These are phyloP conservation scores for Trifolium dubium DNA, from an alignment of 306 rosid genomes.

Conservation along the genomic window DNA sequence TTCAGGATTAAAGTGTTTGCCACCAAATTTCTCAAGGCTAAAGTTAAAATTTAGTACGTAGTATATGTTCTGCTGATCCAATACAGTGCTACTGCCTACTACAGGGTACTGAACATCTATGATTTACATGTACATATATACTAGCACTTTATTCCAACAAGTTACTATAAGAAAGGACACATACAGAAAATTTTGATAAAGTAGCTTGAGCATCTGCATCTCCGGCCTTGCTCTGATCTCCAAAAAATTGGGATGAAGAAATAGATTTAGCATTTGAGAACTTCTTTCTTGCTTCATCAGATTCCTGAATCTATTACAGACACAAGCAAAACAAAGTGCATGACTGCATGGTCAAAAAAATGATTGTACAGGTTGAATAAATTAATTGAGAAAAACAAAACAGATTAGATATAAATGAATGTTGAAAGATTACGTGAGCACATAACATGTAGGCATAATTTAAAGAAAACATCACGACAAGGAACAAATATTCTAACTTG, in stretches of 20 bases:
- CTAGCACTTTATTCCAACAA: conserved; percentile 10
- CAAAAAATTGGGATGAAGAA: conserved; percentile 93
- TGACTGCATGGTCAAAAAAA: neutral
- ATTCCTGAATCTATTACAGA: conserved; percentile 66
- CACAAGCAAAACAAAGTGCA: conserved; percentile 22
- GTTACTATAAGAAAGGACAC: conserved; percentile 36
- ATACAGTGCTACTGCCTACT: neutral
- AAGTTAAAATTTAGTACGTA: neutral
- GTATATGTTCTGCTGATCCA: conserved; percentile 14
- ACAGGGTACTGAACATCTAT: conserved; percentile 8
- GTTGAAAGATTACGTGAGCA: neutral
- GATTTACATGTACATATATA: neutral
- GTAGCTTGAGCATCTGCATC: conserved; percentile 69
- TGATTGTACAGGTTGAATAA: neutral
- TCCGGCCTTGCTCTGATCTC: conserved; percentile 75
- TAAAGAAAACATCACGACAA: neutral
- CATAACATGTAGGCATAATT: neutral
- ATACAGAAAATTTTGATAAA: conserved; percentile 84
- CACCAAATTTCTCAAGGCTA: neutral
- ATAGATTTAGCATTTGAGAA: conserved; percentile 94
- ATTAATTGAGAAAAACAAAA: neutral
- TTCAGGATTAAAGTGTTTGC: neutral
- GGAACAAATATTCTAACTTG: neutral
- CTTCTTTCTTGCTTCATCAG: conserved; percentile 96
- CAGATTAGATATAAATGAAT: conserved; percentile 13